Conservation (phyloP, 129 eudicot genomes). For the Flaveria robusta region DNA sequence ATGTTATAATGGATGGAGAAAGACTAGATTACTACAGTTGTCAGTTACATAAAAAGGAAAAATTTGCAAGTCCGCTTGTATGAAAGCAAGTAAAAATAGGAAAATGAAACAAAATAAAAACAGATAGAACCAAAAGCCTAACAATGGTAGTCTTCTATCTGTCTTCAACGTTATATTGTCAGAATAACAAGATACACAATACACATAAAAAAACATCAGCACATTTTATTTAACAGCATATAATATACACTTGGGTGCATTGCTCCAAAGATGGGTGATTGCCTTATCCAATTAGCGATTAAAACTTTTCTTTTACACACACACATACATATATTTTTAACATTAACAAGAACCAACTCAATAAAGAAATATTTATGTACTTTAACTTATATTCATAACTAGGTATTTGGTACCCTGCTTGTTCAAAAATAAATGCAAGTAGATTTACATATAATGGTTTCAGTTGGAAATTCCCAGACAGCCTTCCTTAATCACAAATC, state of each 20-base stretch:
- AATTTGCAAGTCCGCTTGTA: background rate
- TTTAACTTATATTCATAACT: background rate
- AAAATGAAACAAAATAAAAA: background rate
- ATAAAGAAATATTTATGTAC: background rate
- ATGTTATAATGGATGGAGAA: background rate
- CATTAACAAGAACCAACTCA: background rate
- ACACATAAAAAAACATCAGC: background rate
- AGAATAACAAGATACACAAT: background rate
- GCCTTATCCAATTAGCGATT: background rate
- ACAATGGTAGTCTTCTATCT: background rate
- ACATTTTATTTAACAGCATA: background rate
- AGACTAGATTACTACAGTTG: background rate
- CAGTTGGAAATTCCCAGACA: too few relatives aligned
- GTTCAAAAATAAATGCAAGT: background rate
- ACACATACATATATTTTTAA: too few relatives aligned
- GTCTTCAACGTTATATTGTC: background rate
- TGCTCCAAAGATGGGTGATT: slow-evolving; percentile 4
- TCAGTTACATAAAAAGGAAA: background rate
- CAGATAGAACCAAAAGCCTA: background rate
- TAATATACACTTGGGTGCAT: background rate
- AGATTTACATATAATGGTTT: too few relatives aligned
- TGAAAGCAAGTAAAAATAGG: slow-evolving; percentile 8
- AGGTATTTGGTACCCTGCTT: background rate
- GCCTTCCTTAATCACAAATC: too few relatives aligned
- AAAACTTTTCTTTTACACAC: background rate